phyloP scores from a whole-genome alignment of 2,329 filamentous ascomycete species.

The Biscogniauxia mediterranea region DNA sequence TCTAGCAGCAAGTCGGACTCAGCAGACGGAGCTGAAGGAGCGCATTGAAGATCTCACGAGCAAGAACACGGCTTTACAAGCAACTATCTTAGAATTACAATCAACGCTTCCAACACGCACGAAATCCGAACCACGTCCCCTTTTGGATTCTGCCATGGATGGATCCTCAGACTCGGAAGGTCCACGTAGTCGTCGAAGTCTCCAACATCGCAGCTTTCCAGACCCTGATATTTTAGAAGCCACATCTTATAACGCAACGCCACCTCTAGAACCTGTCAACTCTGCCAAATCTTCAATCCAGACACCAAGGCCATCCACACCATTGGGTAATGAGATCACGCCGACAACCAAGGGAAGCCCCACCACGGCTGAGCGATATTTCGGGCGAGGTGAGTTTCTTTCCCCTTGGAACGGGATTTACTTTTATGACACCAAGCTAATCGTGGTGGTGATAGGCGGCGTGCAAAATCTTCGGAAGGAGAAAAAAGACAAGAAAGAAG shows the following conservation, averaged over 20 bases:
- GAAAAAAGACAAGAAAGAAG: conserved; percentile 50
- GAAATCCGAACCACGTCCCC: conserved; percentile 13
- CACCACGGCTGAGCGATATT: conserved; percentile 43
- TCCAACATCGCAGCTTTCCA: conserved; percentile 42
- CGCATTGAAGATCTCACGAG: conserved; percentile 49
- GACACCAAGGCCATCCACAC: conserved; percentile 37
- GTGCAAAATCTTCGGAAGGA: conserved; percentile 46
- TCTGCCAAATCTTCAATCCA: conserved; percentile 23
- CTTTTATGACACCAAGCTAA: conserved; percentile 46
- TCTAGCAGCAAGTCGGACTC: conserved; percentile 51
- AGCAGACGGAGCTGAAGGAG: conserved; percentile 53
- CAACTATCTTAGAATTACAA: conserved; percentile 47
- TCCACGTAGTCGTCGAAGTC: conserved; percentile 37
- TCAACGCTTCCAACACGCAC: conserved; percentile 30
- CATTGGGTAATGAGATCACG: conserved; percentile 35
- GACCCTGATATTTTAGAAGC: conserved; percentile 44
- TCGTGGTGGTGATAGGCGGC: conserved; percentile 36
- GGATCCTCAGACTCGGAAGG: conserved; percentile 38
- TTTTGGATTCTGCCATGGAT: conserved; percentile 36
- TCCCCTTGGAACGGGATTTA: conserved; percentile 37
- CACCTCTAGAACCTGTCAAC: conserved; percentile 38
- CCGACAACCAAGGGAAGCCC: conserved; percentile 26
- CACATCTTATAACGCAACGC: conserved; percentile 42
- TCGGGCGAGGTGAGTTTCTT: conserved; percentile 44
- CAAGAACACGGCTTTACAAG: conserved; percentile 53